A percentile compares a stretch with the other conserved stretches of the same genome.
Conservation (phyloP, 352 stramenopile genomes). For the Albugo candida region DNA sequence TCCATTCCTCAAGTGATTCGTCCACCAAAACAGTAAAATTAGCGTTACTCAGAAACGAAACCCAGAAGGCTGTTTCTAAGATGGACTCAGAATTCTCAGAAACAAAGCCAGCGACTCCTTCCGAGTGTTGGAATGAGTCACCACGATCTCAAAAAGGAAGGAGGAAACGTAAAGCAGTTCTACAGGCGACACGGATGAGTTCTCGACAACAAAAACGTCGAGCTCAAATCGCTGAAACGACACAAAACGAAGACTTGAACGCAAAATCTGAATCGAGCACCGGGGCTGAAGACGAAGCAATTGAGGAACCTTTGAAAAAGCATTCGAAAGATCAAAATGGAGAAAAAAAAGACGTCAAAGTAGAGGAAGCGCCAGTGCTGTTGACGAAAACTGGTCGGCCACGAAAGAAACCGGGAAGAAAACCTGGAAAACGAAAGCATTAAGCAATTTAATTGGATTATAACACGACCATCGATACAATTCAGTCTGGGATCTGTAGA, state of each 20-base stretch:
- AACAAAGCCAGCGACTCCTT: background rate
- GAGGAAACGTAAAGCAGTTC: slow-evolving; percentile 21
- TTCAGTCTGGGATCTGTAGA: too few relatives aligned
- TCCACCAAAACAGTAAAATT: background rate
- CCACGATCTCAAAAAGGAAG: slow-evolving; percentile 13
- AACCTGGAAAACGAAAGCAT: slow-evolving; percentile 8
- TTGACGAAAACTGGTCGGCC: slow-evolving; percentile 22
- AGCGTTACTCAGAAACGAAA: background rate
- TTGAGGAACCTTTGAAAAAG: slow-evolving; percentile 5
- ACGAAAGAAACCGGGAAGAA: slow-evolving; percentile 35
- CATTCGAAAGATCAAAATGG: slow-evolving; percentile 8
- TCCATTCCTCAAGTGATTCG: background rate
- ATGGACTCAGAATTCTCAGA: background rate
- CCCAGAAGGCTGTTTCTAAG: background rate
- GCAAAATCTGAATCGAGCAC: slow-evolving; percentile 1
- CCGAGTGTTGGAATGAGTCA: background rate
- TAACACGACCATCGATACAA: too few relatives aligned
- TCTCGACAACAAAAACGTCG: slow-evolving; percentile 46
- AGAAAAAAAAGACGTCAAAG: slow-evolving; percentile 15
- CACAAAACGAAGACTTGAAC: slow-evolving; percentile 13
- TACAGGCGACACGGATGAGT: slow-evolving; percentile 34
- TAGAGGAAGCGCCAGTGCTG: slow-evolving; percentile 7
- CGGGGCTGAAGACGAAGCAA: background rate
- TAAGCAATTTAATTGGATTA: too few relatives aligned
- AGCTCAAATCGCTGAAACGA: slow-evolving; percentile 12